Percentiles rank a stretch among this genome's conserved stretches.
Conservation (phyloP, 2,329 filamentous ascomycete genomes). For the Cytospora paraplurivora region DNA sequence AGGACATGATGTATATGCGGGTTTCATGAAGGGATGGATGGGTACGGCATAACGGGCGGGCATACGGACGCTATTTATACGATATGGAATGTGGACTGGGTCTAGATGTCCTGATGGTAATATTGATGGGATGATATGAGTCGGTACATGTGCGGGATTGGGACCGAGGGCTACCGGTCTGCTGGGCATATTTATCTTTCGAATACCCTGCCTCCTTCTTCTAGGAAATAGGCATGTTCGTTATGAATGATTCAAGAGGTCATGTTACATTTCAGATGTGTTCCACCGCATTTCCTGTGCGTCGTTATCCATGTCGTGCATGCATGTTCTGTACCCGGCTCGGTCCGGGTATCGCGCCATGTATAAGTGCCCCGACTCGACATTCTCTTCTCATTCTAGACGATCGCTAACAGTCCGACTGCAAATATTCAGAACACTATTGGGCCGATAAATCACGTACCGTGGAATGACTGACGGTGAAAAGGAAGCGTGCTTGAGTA, state of each 20-base stretch:
- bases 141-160: background rate
- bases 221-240: conserved; percentile 8
- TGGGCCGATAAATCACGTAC: too few relatives aligned
- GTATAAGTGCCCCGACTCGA: too few relatives aligned
- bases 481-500: too few relatives aligned
- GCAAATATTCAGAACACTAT: too few relatives aligned
- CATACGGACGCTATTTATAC: too few relatives aligned
- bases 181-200: conserved; percentile 14
- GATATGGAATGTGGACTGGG: too few relatives aligned
- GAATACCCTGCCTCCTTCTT: conserved; percentile 11
- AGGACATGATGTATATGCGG: background rate
- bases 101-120: background rate
- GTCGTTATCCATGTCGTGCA: background rate
- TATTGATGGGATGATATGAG: background rate
- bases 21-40: conserved; percentile 1
- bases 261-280: background rate
- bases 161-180: conserved; percentile 4
- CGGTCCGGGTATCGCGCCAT: too few relatives aligned
- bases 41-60: background rate
- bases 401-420: too few relatives aligned
- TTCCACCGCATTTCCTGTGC: background rate
- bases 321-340: background rate
- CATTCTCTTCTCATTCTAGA: too few relatives aligned
- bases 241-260: background rate
- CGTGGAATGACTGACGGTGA: background rate